These are phyloP conservation scores for Corylus americana DNA, from an alignment of 306 rosid species.

Conservation along the genomic window DNA sequence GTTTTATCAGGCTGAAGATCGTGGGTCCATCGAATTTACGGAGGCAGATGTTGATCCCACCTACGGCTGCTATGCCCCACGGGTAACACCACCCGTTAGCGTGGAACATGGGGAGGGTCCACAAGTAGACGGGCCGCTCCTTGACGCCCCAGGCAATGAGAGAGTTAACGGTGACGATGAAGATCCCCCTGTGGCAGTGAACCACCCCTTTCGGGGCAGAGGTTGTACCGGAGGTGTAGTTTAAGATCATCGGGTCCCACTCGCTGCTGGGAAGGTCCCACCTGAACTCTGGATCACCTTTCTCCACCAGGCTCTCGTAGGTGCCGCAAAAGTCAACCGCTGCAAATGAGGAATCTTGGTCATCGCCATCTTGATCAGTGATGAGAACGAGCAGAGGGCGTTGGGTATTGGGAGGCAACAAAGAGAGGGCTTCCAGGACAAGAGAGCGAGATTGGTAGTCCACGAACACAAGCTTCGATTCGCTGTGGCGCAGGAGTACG, in stretches of 20 bases:
- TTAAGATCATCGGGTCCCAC: conserved; percentile 68
- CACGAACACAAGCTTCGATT: conserved; percentile 66
- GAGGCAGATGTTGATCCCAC: conserved; percentile 64
- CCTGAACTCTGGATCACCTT: conserved; percentile 48
- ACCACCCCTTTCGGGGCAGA: conserved; percentile 77
- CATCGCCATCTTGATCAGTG: conserved; percentile 13
- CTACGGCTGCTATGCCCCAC: conserved; percentile 71
- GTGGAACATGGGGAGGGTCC: conserved; percentile 86
- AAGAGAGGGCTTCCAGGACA: conserved; percentile 36
- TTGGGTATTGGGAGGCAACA: conserved; percentile 26
- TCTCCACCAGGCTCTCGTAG: conserved; percentile 43
- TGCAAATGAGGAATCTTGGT: not conserved
- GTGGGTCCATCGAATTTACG: conserved; percentile 50
- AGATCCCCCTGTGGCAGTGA: conserved; percentile 58
- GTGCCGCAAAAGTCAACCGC: conserved; percentile 14
- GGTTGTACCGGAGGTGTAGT: conserved; percentile 84
- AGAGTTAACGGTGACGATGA: conserved; percentile 36
- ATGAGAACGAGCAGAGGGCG: conserved; percentile 59
- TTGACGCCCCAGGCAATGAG: conserved; percentile 57
- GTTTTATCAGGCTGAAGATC: conserved; percentile 35
- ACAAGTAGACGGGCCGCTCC: conserved; percentile 50
- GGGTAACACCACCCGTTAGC: conserved; percentile 73
- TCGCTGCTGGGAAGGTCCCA: conserved; percentile 66
- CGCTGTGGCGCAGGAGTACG: conserved; percentile 60
- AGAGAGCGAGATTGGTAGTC: conserved; percentile 33